Conservation (phyloP, 2,329 filamentous ascomycete species). For the Fusarium humuli region DNA sequence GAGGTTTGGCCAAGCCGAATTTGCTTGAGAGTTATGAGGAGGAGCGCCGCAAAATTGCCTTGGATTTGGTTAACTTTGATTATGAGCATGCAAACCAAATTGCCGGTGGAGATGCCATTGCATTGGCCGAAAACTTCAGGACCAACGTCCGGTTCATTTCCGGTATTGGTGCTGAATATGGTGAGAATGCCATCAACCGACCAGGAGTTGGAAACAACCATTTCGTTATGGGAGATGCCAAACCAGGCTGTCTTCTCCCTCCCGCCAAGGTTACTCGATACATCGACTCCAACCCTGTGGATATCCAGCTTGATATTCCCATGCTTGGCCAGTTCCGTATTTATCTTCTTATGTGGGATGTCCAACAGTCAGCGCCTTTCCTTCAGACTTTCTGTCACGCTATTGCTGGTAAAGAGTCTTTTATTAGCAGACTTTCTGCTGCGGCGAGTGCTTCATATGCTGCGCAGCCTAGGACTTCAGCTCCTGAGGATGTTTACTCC, state of each 20-base stretch:
- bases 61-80: conserved; percentile 70
- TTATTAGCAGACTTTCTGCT: conserved; percentile 69
- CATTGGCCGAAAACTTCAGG: conserved; percentile 75
- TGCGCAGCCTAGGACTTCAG: conserved; percentile 65
- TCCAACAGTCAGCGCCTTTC: conserved; percentile 67
- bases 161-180: conserved; percentile 74
- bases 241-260: conserved; percentile 67
- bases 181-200: conserved; percentile 63
- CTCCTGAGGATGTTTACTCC: conserved; percentile 73
- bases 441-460: conserved; percentile 72
- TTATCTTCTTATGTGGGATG: conserved; percentile 75
- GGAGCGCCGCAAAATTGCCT: conserved; percentile 71
- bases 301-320: conserved; percentile 82
- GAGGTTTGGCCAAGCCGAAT: conserved; percentile 65
- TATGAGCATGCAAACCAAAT: conserved; percentile 68
- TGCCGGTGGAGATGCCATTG: conserved; percentile 70
- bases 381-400: conserved; percentile 68
- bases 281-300: conserved; percentile 81
- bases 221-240: conserved; percentile 61
- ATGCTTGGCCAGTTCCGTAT: conserved; percentile 82
- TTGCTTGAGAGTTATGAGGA: conserved; percentile 71
- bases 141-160: conserved; percentile 80
- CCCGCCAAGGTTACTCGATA: conserved; percentile 79
- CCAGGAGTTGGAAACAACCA: conserved; percentile 51
- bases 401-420: conserved; percentile 62